phyloP scores from a whole-genome alignment of 257 asterid species.

The Asclepias syriaca region DNA sequence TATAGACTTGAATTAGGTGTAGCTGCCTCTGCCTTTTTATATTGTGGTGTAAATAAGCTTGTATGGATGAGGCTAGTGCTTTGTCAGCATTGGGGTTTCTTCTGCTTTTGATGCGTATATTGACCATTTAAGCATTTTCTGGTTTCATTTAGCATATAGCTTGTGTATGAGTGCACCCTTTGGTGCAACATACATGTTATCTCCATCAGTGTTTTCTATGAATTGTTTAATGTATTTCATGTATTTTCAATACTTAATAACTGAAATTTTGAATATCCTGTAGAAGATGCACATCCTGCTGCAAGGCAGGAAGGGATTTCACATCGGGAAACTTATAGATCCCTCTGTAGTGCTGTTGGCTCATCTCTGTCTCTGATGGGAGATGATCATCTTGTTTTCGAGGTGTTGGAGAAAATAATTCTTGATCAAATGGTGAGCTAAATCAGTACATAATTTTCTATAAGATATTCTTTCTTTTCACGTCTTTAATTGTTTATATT shows the following conservation, averaged over 20 bases:
- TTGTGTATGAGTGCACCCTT: neutral
- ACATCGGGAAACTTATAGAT: slow-evolving; percentile 44
- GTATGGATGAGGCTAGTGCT: neutral
- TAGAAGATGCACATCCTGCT: slow-evolving; percentile 42
- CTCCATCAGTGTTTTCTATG: neutral
- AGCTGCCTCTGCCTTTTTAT: neutral
- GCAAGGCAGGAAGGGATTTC: slow-evolving; percentile 37
- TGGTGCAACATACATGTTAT: neutral
- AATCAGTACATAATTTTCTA: neutral
- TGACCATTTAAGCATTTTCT: neutral
- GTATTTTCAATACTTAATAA: neutral
- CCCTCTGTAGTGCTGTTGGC: slow-evolving; percentile 43
- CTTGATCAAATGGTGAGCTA: slow-evolving; percentile 65
- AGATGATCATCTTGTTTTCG: slow-evolving; percentile 54
- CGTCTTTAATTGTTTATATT: neutral
- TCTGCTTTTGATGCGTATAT: neutral
- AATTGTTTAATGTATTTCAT: neutral
- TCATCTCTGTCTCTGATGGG: slow-evolving; percentile 65
- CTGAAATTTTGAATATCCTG: slow-evolving; percentile 23
- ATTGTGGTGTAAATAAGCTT: neutral
- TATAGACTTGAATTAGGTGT: neutral
- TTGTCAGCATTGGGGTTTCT: neutral
- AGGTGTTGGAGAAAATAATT: slow-evolving; percentile 66
- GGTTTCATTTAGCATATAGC: neutral
- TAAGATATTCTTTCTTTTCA: slow-evolving; percentile 2